These are phyloP conservation scores for Apiospora koreana DNA, from an alignment of 2,329 filamentous ascomycete genomes.

Conservation along the genomic window DNA sequence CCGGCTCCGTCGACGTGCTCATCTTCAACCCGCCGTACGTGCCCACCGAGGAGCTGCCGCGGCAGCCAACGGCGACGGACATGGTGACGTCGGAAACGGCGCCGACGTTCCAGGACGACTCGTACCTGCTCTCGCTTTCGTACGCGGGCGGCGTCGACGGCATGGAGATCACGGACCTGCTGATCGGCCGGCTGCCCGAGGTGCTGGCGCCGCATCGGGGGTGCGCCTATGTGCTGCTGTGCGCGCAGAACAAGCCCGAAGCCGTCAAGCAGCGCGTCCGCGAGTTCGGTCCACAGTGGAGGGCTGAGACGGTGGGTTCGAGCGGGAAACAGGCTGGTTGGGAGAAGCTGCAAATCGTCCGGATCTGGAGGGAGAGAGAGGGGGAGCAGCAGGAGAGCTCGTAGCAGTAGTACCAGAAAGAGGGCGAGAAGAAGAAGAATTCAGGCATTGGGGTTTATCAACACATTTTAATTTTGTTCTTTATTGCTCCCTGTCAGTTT, in stretches of 20 bases:
- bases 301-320: slow-evolving; percentile 72
- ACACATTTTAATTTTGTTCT: slow-evolving; percentile 10
- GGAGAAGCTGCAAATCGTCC: slow-evolving; percentile 89
- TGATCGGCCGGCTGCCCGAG: slow-evolving; percentile 64
- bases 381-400: slow-evolving; percentile 17
- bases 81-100: slow-evolving; percentile 32
- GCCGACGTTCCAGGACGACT: slow-evolving; percentile 72
- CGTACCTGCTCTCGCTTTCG: slow-evolving; percentile 78
- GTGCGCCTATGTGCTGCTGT: slow-evolving; percentile 87
- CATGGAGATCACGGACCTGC: slow-evolving; percentile 87
- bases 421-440: not conserved
- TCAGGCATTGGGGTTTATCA: not conserved
- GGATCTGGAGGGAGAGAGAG: slow-evolving; percentile 68
- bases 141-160: slow-evolving; percentile 89
- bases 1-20: slow-evolving; percentile 72
- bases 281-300: slow-evolving; percentile 61
- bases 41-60: slow-evolving; percentile 75
- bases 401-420: not conserved
- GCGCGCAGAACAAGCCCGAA: slow-evolving; percentile 84
- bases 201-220: slow-evolving; percentile 63
- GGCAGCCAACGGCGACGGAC: slow-evolving; percentile 37
- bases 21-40: slow-evolving; percentile 98
- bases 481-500: slow-evolving; percentile 22
- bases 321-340: slow-evolving; percentile 90
- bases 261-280: slow-evolving; percentile 66